A percentile compares a stretch with the other conserved stretches of the same genome.
Conservation (phyloP, 176 grass and related monocot genomes). For the Eleusine coracana region DNA sequence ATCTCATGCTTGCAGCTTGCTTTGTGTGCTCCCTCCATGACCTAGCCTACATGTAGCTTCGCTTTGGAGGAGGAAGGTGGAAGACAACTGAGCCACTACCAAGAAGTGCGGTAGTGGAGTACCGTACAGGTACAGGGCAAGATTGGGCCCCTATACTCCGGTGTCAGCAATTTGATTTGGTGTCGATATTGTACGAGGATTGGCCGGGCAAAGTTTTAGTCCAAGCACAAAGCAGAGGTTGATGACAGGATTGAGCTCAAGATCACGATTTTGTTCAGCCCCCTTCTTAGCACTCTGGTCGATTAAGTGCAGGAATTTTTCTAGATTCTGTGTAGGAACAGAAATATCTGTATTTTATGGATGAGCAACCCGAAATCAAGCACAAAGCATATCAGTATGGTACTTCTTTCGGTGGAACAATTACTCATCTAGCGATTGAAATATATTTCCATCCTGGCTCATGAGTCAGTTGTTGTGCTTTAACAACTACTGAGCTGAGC, state of each 20-base stretch:
- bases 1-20: slow-evolving; percentile 7
- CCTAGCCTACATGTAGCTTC: slow-evolving; percentile 20
- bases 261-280: neutral
- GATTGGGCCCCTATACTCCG: neutral
- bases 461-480: too few species aligned
- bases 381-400: too few species aligned
- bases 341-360: too few species aligned
- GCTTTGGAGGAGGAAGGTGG: slow-evolving; percentile 40
- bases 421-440: too few species aligned
- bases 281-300: neutral
- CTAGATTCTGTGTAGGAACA: neutral
- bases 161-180: neutral
- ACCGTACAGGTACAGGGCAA: neutral
- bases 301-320: neutral
- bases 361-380: too few species aligned
- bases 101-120: neutral
- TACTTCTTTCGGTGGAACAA: too few species aligned
- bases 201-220: neutral
- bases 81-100: neutral
- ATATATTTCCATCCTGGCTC: too few species aligned
- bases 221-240: neutral
- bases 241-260: neutral
- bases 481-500: too few species aligned
- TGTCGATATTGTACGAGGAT: neutral
- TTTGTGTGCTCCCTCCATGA: neutral